Evolutionary conservation across 768 basidiomycete genomes (phyloP).

Genomic region (Boletus insuetus): DNA sequence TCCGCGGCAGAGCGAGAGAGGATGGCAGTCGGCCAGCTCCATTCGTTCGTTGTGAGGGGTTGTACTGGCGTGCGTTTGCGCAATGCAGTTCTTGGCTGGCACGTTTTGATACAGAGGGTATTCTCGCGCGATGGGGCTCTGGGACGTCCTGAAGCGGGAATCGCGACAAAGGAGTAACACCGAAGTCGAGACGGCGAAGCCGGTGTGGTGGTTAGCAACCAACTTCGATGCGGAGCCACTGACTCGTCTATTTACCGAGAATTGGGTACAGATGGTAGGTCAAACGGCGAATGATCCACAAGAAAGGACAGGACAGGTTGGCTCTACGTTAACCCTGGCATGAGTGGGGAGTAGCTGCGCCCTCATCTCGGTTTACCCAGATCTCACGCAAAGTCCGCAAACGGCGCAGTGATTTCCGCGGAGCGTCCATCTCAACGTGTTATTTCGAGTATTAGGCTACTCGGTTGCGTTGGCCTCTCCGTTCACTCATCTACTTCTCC

Average conservation of each 20-base stretch:
- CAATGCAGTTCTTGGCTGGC: conserved; percentile 6
- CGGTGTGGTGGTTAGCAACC: conserved; percentile 15
- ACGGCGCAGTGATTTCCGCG: conserved; percentile 32
- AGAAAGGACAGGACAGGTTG: neutral
- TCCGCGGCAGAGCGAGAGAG: conserved; percentile 5
- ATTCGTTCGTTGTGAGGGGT: neutral
- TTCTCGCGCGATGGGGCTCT: conserved; percentile 10
- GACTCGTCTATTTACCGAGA: conserved; percentile 1
- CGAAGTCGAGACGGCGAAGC: conserved; percentile 18
- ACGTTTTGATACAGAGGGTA: conserved; percentile 18
- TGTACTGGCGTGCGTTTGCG: neutral
- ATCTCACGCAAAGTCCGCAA: conserved; percentile 27
- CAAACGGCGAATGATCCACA: neutral
- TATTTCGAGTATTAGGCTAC: conserved; percentile 20
- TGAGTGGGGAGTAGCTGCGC: neutral
- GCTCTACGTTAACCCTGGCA: neutral
- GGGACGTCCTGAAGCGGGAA: conserved; percentile 2
- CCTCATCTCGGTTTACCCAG: conserved; percentile 14
- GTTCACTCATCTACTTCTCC: conserved; percentile 5
- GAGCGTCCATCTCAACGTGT: conserved; percentile 23
- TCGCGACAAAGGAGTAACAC: neutral
- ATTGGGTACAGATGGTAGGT: neutral
- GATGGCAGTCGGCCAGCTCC: conserved; percentile 10
- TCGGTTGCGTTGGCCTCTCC: conserved; percentile 21
- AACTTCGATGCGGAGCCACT: conserved; percentile 16